Base-by-base conservation (phyloP, 2,329 filamentous ascomycete genomes). In the Phyllosticta citriasiana region DNA sequence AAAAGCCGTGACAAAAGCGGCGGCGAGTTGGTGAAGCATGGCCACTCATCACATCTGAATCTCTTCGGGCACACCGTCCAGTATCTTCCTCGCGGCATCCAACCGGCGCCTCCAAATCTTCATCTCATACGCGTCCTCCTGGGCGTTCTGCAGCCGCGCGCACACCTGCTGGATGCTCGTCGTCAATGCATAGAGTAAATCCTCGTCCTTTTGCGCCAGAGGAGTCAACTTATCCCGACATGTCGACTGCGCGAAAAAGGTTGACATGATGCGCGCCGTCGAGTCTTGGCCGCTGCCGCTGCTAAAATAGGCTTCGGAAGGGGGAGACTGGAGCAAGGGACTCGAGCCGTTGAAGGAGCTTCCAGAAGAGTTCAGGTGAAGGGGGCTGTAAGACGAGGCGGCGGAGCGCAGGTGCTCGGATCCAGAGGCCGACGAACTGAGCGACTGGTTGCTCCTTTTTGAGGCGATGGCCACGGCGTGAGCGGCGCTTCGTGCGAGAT, bases 31-130 rank as follows among this genome's bases (percentile, higher is more conserved):
- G 24, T 27, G 2, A 14, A n/a, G 30, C 26, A 35, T 52, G 22
- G 57, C 10, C 12, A n/a, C 35, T n/a, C 35, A 5, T 47, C 40
- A 47, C 40, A 47, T 47, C 14, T 47, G 40, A n/a, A 47, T 47
- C 24, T 59, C 63, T 9, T 25, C 57, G 9, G 68, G 67, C 63
- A 85, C 76, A 4, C 89, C 89, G 66, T 93, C 89, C 30, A 96
- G 77, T 3, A 89, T 82, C 58, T 83, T 80, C 63, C 86, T 84
- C 4, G 91, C 91, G 58, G 85, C 83, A 66, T 95, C 89, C 57
- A 96, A 80, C 66, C 88, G 81, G 64, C 88, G 79, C 63, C 90
- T 80, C 72, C 88, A 85, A 63, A 87, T 79, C 60, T 85, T 79
- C 57, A 80, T 82, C 66, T 89, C 83, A 63, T 83, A 74, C 47